phyloP scores from a whole-genome alignment of 1,284 basidiomycete species.

The Puccinia novopanici region DNA sequence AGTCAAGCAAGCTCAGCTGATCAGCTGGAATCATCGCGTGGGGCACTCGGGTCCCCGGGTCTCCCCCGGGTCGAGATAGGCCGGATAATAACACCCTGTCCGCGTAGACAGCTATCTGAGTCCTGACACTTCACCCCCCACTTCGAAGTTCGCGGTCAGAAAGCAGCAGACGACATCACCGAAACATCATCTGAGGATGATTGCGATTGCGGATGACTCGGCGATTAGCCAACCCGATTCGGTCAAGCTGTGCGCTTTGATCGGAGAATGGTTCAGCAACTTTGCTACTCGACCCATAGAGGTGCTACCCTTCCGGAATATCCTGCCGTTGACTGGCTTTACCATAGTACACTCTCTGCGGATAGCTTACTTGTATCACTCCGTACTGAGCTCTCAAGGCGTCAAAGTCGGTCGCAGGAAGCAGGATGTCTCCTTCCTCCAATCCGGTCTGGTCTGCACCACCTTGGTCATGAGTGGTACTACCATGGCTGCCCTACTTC shows the following conservation, averaged over 20 bases:
- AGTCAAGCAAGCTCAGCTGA: too few species aligned
- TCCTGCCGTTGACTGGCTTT: constrained; percentile 25
- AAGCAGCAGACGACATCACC: too few species aligned
- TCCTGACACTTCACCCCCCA: too few species aligned
- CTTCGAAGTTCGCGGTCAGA: too few species aligned
- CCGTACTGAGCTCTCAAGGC: constrained; percentile 23
- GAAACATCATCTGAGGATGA: background rate
- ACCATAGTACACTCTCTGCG: constrained; percentile 29
- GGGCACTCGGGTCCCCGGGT: too few species aligned
- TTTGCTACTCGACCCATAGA: constrained; percentile 21
- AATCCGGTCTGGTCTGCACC: constrained; percentile 37
- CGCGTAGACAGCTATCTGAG: too few species aligned
- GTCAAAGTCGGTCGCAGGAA: constrained; percentile 4
- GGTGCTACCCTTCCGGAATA: constrained; percentile 11
- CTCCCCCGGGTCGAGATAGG: too few species aligned
- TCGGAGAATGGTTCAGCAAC: constrained; percentile 19
- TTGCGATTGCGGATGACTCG: constrained; percentile 3
- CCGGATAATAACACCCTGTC: too few species aligned
- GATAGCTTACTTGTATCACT: constrained; percentile 45
- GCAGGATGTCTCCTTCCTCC: constrained; percentile 31
- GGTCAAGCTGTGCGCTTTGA: constrained; percentile 21
- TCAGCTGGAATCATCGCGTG: too few species aligned
- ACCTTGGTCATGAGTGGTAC: constrained; percentile 44
- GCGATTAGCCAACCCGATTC: constrained; percentile 20
- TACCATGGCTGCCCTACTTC: constrained; percentile 44